Percentiles rank a stretch among this genome's conserved stretches.
phyloP scores from a whole-genome alignment of 495 filamentous ascomycete genomes.

The Aspergillus panamensis region DNA sequence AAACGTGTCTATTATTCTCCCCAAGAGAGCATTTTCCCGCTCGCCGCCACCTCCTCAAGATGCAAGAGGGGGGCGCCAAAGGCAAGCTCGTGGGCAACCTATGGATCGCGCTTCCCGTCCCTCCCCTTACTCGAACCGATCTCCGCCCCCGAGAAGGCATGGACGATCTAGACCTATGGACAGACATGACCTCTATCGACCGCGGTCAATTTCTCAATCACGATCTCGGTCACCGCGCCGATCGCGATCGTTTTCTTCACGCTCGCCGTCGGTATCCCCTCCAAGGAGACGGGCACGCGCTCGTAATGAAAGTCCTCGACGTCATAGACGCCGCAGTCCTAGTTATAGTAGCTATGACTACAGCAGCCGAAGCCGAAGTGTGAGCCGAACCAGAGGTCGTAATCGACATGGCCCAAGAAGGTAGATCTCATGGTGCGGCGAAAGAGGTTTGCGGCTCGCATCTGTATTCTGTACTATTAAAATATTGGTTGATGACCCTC shows the following conservation, averaged over 20 bases:
- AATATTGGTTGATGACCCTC: background rate
- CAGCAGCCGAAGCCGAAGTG: conserved; percentile 47
- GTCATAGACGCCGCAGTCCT: conserved; percentile 48
- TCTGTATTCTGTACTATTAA: background rate
- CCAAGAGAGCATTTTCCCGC: conserved; percentile 61
- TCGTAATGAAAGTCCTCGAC: conserved; percentile 31
- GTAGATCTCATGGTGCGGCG: background rate
- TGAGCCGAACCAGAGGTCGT: conserved; percentile 36
- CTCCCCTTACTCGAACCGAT: conserved; percentile 28
- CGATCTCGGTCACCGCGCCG: conserved; percentile 44
- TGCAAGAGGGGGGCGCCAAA: conserved; percentile 30
- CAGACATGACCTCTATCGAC: conserved; percentile 50
- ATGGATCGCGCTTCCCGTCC: conserved; percentile 27
- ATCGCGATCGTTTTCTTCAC: conserved; percentile 36
- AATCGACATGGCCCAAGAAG: conserved; percentile 27
- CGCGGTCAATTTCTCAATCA: conserved; percentile 44
- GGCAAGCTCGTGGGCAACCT: conserved; percentile 34
- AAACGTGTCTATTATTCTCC: conserved; percentile 90
- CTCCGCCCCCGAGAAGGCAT: conserved; percentile 37
- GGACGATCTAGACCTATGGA: conserved; percentile 39
- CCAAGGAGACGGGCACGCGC: conserved; percentile 29
- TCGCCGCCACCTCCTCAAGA: conserved; percentile 43
- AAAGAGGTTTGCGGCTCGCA: too few relatives aligned
- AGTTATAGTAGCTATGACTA: conserved; percentile 54
- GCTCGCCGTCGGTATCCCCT: conserved; percentile 32